phyloP scores from a whole-genome alignment of 305 asterid genomes.

The Fraxinus dipetala region DNA sequence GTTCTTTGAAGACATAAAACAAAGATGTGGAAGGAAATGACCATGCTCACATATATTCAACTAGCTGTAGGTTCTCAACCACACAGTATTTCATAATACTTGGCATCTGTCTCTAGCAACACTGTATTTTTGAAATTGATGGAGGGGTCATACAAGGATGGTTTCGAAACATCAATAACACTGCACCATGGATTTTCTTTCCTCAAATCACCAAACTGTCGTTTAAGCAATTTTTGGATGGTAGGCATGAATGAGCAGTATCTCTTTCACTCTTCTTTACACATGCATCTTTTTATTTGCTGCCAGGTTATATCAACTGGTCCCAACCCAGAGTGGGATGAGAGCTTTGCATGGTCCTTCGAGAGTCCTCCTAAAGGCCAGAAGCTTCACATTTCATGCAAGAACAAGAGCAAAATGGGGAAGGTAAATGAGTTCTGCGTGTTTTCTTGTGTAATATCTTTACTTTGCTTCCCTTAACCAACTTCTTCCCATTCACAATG shows the following conservation, averaged over 20 bases:
- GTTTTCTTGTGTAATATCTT: not conserved
- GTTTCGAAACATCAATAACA: not conserved
- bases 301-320: slow-evolving; percentile 85
- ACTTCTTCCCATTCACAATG: slow-evolving; percentile 14
- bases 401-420: slow-evolving; percentile 99
- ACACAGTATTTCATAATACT: not conserved
- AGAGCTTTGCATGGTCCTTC: slow-evolving; percentile 90
- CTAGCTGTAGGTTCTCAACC: not conserved
- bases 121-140: not conserved
- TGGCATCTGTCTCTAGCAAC: not conserved
- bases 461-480: slow-evolving; percentile 3
- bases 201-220: not conserved
- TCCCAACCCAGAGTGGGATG: slow-evolving; percentile 95
- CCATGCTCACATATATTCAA: not conserved
- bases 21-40: not conserved
- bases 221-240: not conserved
- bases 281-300: not conserved
- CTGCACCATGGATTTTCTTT: not conserved
- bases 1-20: not conserved
- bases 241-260: not conserved
- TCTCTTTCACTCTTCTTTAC: not conserved
- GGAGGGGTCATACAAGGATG: not conserved
- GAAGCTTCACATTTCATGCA: slow-evolving; percentile 98
- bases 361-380: slow-evolving; percentile 99
- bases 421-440: slow-evolving; percentile 43